These are phyloP conservation scores for Gymnopilus dilepis DNA, from an alignment of 768 basidiomycete species.

Conservation along the genomic window DNA sequence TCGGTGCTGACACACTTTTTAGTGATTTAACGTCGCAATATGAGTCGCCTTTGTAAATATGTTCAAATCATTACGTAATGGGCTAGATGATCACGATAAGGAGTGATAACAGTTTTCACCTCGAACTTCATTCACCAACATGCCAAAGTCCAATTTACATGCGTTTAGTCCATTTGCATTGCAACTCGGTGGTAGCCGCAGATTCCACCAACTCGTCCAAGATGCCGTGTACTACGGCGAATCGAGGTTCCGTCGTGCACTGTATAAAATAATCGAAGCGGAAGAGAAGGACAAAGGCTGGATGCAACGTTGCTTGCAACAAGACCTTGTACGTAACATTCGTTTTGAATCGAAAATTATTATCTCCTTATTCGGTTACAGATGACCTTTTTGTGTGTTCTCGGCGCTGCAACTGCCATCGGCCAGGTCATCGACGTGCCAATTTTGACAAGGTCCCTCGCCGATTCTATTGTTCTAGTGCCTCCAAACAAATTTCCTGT, in stretches of 20 bases:
- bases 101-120: background rate
- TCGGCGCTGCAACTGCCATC: too few species aligned
- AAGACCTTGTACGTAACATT: conserved; percentile 1
- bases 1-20: background rate
- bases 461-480: too few species aligned
- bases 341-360: too few species aligned
- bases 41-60: background rate
- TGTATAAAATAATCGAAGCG: background rate
- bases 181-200: background rate
- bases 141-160: background rate
- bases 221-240: background rate
- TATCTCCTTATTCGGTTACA: too few species aligned
- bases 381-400: too few species aligned
- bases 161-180: background rate
- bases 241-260: background rate
- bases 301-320: background rate
- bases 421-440: too few species aligned
- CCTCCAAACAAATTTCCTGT: too few species aligned
- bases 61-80: background rate
- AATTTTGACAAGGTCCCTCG: too few species aligned
- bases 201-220: background rate
- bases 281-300: background rate
- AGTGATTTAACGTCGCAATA: background rate
- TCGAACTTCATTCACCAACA: background rate
- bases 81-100: background rate